phyloP scores from a whole-genome alignment of 2,329 filamentous ascomycete species.

The Orbilia oligospora region DNA sequence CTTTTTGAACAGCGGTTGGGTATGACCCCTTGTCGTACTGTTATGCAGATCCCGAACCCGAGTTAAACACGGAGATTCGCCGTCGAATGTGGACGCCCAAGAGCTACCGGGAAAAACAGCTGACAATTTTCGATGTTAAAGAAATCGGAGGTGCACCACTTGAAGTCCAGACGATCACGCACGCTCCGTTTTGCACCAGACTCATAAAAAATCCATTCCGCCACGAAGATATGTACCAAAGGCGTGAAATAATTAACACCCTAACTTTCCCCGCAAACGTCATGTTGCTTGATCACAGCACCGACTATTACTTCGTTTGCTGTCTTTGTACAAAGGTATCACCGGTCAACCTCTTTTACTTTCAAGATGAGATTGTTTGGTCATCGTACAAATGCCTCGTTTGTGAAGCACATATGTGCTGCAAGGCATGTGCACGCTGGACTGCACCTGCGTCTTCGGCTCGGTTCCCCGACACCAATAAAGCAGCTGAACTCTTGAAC shows the following conservation, averaged over 20 bases:
- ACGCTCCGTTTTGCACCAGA: conserved; percentile 17
- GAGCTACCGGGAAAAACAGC: too few species aligned
- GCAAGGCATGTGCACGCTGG: conserved; percentile 24
- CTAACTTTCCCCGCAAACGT: conserved; percentile 47
- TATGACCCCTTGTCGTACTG: conserved; percentile 30
- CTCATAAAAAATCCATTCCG: conserved; percentile 39
- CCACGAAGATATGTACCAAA: conserved; percentile 45
- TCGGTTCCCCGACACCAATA: neutral
- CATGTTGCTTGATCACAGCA: conserved; percentile 35
- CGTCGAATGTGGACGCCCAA: too few species aligned
- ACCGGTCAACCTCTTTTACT: conserved; percentile 21
- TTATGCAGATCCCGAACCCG: conserved; percentile 10
- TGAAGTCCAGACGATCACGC: conserved; percentile 10
- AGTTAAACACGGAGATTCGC: too few species aligned
- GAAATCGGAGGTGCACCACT: conserved; percentile 5
- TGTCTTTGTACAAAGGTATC: conserved; percentile 24
- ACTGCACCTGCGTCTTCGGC: neutral
- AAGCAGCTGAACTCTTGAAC: conserved; percentile 7
- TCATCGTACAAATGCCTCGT: conserved; percentile 19
- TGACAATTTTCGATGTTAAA: neutral
- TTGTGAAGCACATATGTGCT: conserved; percentile 39
- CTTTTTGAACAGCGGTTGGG: conserved; percentile 10
- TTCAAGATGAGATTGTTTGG: conserved; percentile 52
- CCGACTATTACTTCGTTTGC: conserved; percentile 44
- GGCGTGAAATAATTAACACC: conserved; percentile 45